Conservation (phyloP, 225 moss, liverwort and hornwort genomes). For the Marchantia polymorpha region DNA sequence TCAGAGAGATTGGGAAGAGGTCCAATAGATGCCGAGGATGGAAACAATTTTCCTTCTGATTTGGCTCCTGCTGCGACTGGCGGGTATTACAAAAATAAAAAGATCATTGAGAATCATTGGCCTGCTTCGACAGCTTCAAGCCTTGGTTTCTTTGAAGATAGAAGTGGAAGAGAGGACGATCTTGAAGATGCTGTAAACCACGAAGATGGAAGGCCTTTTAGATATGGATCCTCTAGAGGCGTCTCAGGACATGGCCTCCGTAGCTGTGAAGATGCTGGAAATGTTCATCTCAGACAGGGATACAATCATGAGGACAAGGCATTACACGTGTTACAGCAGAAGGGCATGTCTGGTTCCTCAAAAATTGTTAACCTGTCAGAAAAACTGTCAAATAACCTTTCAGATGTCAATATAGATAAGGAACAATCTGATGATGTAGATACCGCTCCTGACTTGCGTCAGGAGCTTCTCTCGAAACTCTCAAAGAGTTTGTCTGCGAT, state of each 20-base stretch:
- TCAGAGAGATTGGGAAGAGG: constrained; percentile 34
- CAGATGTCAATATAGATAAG: constrained; percentile 30
- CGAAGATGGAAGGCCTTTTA: constrained; percentile 19
- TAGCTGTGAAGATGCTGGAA: constrained; percentile 9
- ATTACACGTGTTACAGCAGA: constrained; percentile 18
- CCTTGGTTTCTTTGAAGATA: constrained; percentile 14
- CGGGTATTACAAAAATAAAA: constrained; percentile 26
- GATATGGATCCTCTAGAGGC: constrained; percentile 21
- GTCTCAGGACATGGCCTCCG: background rate
- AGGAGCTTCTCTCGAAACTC: constrained; percentile 17
- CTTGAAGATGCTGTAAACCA: constrained; percentile 26
- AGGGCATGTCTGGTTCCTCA: constrained; percentile 22
- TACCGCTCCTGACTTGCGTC: constrained; percentile 11
- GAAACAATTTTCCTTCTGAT: constrained; percentile 22
- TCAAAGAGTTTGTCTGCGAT: constrained; percentile 11
- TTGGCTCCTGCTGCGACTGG: background rate
- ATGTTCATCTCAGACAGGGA: constrained; percentile 21
- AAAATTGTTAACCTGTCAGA: constrained; percentile 20
- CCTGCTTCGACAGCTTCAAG: constrained; percentile 15
- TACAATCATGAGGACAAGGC: constrained; percentile 16
- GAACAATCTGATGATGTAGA: constrained; percentile 32
- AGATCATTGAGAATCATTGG: constrained; percentile 22
- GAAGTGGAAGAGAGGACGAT: constrained; percentile 24
- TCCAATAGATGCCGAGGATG: constrained; percentile 25
- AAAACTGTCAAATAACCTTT: constrained; percentile 25